Evolutionary conservation across 2,329 filamentous ascomycete species (phyloP), one percentile per base, ranked within the genome.

Genomic region (Ambrosiella cleistominuta): DNA sequence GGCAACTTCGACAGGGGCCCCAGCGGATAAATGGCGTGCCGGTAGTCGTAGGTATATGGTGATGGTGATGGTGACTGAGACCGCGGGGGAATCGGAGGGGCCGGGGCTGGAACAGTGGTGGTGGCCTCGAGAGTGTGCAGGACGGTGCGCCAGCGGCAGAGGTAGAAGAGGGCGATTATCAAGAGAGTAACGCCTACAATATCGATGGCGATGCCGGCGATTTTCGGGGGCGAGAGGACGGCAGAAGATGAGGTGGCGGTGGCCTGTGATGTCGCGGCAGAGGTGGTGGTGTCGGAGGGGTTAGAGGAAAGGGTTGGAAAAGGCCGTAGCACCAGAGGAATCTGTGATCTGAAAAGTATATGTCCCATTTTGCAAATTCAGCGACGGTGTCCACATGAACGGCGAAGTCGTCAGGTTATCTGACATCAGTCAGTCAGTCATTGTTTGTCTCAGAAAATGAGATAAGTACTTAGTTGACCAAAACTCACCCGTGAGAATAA

Each of bases 131-230:
- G 19, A 17, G 13, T 40, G 15, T 50, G 50, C 5, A 50, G 27
- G 15, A 19, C 50, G 36, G 39, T 39, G 27, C 38, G 19, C 52
- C 54, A 45, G 15, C 54, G 54, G 13, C 45, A 2, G 7, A 60
- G 35, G 35, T 53, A 60, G 38, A 51, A 57, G 11, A 60, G 47
- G 38, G 37, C 54, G 11, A 57, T 37, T 3, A 60, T 8, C n/a
- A 60, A 7, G 7, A 56, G 11, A 5, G 44, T 15, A 6, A 39
- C 39, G n/a, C 40, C 15, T 12, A 35, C 19, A 12, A 52, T 47
- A 7, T 36, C 15, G n/a, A 56, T 39, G 13, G 39, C 36, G n/a
- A 59, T 59, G 13, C 57, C 57, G 15, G 53, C 38, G 19, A 59
- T 59, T 45, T 56, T 12, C 8, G 40, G 4, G 35, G 57, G 35